phyloP scores from a whole-genome alignment of 139 green algal genomes.

The Chlorella ohadii region DNA sequence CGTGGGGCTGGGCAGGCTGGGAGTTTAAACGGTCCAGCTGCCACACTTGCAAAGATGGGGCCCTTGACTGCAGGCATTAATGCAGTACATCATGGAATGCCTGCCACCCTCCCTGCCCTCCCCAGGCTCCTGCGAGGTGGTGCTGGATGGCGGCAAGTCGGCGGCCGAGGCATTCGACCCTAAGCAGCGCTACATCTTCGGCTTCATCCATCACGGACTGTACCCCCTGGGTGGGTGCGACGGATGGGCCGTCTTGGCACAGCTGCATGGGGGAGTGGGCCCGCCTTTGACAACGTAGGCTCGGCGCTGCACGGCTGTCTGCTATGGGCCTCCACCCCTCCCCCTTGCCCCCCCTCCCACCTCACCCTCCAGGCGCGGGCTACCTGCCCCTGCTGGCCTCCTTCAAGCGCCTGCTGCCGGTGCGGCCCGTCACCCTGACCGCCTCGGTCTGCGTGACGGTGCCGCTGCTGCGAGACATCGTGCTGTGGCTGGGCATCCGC shows the following conservation, averaged over 20 bases:
- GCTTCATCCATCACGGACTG: conserved; percentile 83
- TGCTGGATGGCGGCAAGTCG: conserved; percentile 37
- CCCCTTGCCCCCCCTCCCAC: background rate
- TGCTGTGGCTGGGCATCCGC: conserved; percentile 30
- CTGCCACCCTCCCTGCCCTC: background rate
- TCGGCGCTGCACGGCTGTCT: no score
- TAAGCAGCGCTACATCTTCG: conserved; percentile 71
- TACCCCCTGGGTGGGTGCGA: conserved; percentile 74
- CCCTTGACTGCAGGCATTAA: no score
- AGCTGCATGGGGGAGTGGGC: no score
- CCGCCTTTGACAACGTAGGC: no score
- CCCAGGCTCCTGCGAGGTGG: conserved; percentile 54
- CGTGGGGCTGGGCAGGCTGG: no score
- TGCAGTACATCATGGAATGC: no score
- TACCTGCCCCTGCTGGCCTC: conserved; percentile 74
- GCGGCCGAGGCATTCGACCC: conserved; percentile 28
- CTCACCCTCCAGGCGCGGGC: conserved; percentile 44
- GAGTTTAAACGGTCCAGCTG: background rate
- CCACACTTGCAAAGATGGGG: no score
- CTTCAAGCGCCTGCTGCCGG: conserved; percentile 55
- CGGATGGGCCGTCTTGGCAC: no score
- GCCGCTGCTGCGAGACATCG: conserved; percentile 41
- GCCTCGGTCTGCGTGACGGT: conserved; percentile 68
- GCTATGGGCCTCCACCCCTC: no score
- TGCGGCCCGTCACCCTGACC: conserved; percentile 62